Conservation (phyloP, 305 asterid species). For the Galium porrigens region DNA sequence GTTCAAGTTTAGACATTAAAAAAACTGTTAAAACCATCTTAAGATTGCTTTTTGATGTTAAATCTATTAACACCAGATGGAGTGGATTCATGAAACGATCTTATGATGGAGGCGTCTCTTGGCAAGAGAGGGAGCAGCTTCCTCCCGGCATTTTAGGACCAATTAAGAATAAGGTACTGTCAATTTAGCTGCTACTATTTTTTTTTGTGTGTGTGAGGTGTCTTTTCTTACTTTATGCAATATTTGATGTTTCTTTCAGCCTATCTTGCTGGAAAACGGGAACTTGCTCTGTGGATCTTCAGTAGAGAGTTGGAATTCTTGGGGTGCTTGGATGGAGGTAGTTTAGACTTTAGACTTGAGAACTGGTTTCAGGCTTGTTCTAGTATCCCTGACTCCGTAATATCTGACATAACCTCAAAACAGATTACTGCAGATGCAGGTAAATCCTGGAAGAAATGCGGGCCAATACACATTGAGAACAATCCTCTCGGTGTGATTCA, state of each 20-base stretch:
- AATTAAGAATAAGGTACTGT: conserved; percentile 60
- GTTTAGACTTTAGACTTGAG: neutral
- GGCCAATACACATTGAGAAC: conserved; percentile 56
- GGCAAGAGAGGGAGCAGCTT: conserved; percentile 71
- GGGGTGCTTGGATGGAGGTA: conserved; percentile 99
- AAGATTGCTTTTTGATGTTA: conserved; percentile 8
- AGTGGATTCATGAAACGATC: conserved; percentile 87
- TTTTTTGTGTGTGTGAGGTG: neutral
- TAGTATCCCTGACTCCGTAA: too few species aligned
- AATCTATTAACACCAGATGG: conserved; percentile 39
- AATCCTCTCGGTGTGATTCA: conserved; percentile 63
- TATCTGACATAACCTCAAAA: conserved; percentile 8
- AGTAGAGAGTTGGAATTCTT: conserved; percentile 92
- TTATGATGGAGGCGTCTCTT: conserved; percentile 53
- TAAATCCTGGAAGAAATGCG: conserved; percentile 63
- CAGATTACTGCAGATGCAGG: conserved; percentile 76
- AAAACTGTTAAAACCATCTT: neutral
- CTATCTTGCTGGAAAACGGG: conserved; percentile 67
- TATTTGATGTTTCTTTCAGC: conserved; percentile 29
- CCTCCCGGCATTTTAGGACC: conserved; percentile 97
- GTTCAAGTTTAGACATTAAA: neutral
- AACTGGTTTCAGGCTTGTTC: conserved; percentile 2
- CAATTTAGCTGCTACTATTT: conserved; percentile 4
- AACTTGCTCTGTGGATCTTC: conserved; percentile 87
- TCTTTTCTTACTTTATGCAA: neutral